Base-by-base conservation (phyloP, 2,329 filamentous ascomycete genomes). In the Cryphonectria parasitica region DNA sequence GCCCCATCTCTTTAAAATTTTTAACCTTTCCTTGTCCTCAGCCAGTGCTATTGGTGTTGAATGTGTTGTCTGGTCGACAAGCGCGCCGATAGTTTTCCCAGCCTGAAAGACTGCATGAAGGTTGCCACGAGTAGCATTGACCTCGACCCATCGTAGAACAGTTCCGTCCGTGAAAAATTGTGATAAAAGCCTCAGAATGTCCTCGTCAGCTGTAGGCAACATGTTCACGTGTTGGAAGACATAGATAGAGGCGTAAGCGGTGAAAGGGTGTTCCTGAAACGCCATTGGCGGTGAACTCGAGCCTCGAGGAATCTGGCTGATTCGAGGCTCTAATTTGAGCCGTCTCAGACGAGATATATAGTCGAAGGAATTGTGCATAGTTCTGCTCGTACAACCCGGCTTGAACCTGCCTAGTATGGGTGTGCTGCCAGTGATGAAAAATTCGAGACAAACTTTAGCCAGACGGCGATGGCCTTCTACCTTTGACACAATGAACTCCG, bases 401-500 rank as follows among this genome's bases (percentile, higher is more conserved):
- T 28, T 2, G 2, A 10, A 2, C 54, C 72, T 60, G 15, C 62
- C 34, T 34, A 17, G 36, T 54, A 28, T n/a, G n/a, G 39, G 8
- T 25, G 63, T 17, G 7, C 3, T 45, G 7, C 28, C 69, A 2
- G 64, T 45, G 8, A 64, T 72, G 13, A 79, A 65, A 25, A 71
- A 74, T 15, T 73, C 66, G 1, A 80, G 69, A 62, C 78, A 80
- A 0, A 74, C 70, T 60, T 75, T 70, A 11, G 75, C 75, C 10
- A 80, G 17, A 1, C 73, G 67, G 34, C 71, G 72, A 66, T 80
- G 77, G 1, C 74, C 75, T 0, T 49, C 52, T 10, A 73, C 62
- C 36, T 58, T 74, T 22, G 75, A 68, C 19, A 79, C 65, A 1
- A 65, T 70, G 66, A 79, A 79, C 6, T 77, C 77, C 0, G 77